Evolutionary conservation across 768 basidiomycete species (phyloP), one percentile per base, ranked within the genome.

Genomic region (Rhodotorula toruloides): DNA sequence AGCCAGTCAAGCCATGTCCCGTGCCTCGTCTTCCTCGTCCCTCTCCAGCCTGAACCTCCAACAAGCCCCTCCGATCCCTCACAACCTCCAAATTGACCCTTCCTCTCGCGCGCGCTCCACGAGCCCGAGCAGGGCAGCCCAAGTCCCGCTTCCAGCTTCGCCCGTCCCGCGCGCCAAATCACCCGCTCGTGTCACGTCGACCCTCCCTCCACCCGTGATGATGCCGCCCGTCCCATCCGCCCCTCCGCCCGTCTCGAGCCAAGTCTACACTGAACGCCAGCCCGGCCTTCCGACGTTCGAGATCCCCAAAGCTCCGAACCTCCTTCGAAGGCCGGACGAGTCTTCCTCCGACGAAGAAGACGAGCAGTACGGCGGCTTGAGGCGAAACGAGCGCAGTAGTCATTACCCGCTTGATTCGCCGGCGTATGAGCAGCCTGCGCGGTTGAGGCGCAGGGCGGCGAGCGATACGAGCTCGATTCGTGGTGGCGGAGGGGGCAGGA

Each of bases 1-100:
- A 19, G 71, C 71, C 0, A 65, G 62, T 12, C 71, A 72, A 36
- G 66, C 71, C 34, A 67, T 72, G 65, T 65, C 63, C 21, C 66
- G 67, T 29, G 39, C 63, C 13, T 68, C 66, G 12, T 65, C 63
- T 19, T 54, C 55, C 7, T 60, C 59, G 2, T 68, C 66, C 40
- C 54, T 67, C 54, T 6, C 39, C 48, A 64, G 62, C 22, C 50
- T 52, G 37, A 17, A 29, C 53, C n/a, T 10, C 4, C 47, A 25
- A 10, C 53, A 54, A 31, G 31, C 34, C 11, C 43, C 61, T 16
- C 53, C 34, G 13, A 22, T 63, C 48, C 62, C 34, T 10, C 10
- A 32, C 25, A 17, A 39, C 37, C 60, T 52, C 31, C 37, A 19
- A 19, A 43, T 55, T 54, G 44, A 37, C 25, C 12, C 59, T n/a